A percentile compares a stretch with the other conserved stretches of the same genome.
Evolutionary conservation across 768 basidiomycete species (phyloP).

Genomic region (Boletus pseudopeckii): DNA sequence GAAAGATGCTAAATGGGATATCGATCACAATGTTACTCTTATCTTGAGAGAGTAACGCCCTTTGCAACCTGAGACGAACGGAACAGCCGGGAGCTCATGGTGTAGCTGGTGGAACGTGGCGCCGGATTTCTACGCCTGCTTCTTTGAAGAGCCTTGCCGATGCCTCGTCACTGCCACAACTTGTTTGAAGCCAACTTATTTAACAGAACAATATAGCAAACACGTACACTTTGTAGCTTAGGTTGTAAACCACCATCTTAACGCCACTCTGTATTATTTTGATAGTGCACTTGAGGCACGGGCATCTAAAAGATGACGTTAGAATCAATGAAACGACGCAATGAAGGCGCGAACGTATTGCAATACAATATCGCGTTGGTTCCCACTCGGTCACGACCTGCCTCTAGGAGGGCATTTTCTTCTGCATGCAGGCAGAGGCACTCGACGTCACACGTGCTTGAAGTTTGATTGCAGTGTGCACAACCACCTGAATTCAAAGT

Average conservation of each 20-base stretch:
- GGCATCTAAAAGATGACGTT: slow-evolving; percentile 60
- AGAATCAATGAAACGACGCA: neutral
- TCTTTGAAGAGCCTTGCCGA: slow-evolving; percentile 75
- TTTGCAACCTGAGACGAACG: neutral
- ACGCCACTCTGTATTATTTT: slow-evolving; percentile 97
- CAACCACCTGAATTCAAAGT: slow-evolving; percentile 87
- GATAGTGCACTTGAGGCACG: slow-evolving; percentile 93
- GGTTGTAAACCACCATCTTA: slow-evolving; percentile 88
- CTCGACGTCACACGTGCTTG: slow-evolving; percentile 51
- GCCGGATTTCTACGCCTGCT: slow-evolving; percentile 78
- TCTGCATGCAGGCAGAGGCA: slow-evolving; percentile 97
- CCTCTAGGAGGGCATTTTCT: slow-evolving; percentile 94
- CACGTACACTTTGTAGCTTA: slow-evolving; percentile 91
- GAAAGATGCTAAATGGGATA: slow-evolving; percentile 59
- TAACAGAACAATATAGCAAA: neutral
- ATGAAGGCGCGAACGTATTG: slow-evolving; percentile 73
- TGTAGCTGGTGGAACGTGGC: slow-evolving; percentile 50
- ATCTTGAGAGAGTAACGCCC: slow-evolving; percentile 30
- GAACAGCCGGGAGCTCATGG: slow-evolving; percentile 11
- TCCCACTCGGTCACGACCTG: slow-evolving; percentile 87
- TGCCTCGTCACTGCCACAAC: slow-evolving; percentile 65
- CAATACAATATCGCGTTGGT: slow-evolving; percentile 86
- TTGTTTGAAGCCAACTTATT: neutral
- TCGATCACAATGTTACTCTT: slow-evolving; percentile 38
- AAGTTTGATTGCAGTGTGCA: slow-evolving; percentile 63